A percentile compares a stretch with the other conserved stretches of the same genome.
Evolutionary conservation across 2,329 filamentous ascomycete species (phyloP).

Genomic region (Phaeosphaeriaceae sp.): DNA sequence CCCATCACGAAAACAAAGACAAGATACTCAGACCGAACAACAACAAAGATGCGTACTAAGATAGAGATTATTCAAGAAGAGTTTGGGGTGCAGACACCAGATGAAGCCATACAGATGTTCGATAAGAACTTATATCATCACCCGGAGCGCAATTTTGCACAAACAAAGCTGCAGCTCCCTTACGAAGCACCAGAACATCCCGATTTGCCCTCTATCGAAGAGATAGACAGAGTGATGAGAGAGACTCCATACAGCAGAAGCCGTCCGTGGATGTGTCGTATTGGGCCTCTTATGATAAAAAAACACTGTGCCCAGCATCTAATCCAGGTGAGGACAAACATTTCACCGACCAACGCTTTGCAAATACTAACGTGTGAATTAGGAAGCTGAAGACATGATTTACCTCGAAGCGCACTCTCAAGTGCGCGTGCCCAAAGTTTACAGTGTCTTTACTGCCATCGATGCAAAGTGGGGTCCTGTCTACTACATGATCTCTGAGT

Average conservation of each 20-base stretch:
- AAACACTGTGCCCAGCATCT: neutral
- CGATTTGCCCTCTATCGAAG: conserved; percentile 3
- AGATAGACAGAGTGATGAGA: conserved; percentile 5
- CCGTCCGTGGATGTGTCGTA: neutral
- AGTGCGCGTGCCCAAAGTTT: conserved; percentile 5
- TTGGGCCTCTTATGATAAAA: conserved; percentile 7
- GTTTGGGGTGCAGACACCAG: neutral
- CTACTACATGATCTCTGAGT: conserved; percentile 2
- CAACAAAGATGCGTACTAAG: conserved; percentile 5
- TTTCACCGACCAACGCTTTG: neutral
- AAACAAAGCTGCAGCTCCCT: conserved; percentile 10
- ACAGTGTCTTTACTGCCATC: neutral
- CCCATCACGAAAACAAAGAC: neutral
- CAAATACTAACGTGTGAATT: neutral
- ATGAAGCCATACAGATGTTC: neutral
- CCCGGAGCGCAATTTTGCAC: neutral
- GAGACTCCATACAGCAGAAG: neutral
- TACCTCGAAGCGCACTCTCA: conserved; percentile 4
- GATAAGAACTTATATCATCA: neutral
- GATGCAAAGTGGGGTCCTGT: neutral
- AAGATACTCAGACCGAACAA: neutral
- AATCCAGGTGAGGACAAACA: conserved; percentile 2
- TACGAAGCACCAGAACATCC: conserved; percentile 14
- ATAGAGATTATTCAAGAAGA: conserved; percentile 5
- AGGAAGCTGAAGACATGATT: conserved; percentile 4